Conservation (phyloP, 768 basidiomycete genomes). For the Cystobasidium tubakii region DNA sequence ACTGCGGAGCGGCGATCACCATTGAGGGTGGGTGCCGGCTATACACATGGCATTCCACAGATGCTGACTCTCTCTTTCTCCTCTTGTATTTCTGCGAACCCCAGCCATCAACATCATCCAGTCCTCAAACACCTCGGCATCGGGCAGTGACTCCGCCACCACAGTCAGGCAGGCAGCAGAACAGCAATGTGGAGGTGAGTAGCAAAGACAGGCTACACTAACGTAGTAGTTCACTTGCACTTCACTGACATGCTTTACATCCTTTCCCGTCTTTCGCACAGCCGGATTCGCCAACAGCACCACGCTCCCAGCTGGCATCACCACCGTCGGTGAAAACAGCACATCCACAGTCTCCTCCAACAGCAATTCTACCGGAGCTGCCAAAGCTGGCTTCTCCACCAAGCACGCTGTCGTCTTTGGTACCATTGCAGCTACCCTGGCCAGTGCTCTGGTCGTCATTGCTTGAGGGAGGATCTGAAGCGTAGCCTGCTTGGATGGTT, state of each 20-base stretch:
- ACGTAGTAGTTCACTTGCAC: no score
- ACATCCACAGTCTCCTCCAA: neutral
- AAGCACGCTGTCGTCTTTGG: constrained; percentile 25
- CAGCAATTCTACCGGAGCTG: neutral
- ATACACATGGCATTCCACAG: no score
- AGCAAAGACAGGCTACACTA: neutral
- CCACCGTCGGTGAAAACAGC: constrained; percentile 3
- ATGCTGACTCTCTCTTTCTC: neutral
- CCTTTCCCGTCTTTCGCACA: neutral
- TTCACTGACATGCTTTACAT: neutral
- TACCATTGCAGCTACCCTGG: constrained; percentile 15
- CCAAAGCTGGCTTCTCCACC: neutral
- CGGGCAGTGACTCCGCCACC: neutral
- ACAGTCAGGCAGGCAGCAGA: constrained; percentile 4
- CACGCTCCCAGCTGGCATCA: constrained; percentile 23
- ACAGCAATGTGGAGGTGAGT: constrained; percentile 23
- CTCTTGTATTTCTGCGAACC: neutral
- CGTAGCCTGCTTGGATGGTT: no score
- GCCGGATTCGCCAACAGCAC: constrained; percentile 9
- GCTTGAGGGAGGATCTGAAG: neutral
- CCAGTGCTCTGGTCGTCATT: constrained; percentile 5
- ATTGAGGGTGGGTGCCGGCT: constrained; percentile 5
- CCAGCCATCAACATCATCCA: constrained; percentile 23
- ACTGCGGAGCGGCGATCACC: constrained; percentile 30
- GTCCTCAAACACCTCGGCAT: neutral